Base-by-base conservation (phyloP, 345 rosid species). In the Acer yangbiense region DNA sequence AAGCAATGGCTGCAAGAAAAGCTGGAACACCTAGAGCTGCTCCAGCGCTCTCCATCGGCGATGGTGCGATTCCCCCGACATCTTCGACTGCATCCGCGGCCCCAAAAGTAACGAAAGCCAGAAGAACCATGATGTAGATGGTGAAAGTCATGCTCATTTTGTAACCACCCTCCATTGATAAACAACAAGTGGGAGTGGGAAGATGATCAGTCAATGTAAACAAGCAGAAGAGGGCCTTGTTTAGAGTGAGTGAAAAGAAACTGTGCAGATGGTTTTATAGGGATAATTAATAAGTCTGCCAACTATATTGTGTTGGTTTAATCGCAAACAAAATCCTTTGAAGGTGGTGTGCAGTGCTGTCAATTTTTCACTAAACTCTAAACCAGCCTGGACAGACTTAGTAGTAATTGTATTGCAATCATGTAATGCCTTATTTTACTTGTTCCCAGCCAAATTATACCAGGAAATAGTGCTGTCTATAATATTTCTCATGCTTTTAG, bases 21-120 rank as follows among this genome's bases (percentile, higher is more conserved):
- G 76, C 81, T 5, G 85, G 78, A 78, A 75, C 69, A 7, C 73
- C 70, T 2, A 83, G 66, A 77, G 83, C 72, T 6, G 43, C 43
- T 58, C 69, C 89, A 39, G 65, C 60, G 65, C 84, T 84, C 70
- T 86, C 69, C 82, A 86, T 75, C 1, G 85, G 89, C 0, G 82
- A 61, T 1, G 87, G 89, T 1, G 87, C 81, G 0, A 68, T 54
- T 16, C 77, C 84, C 29, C 81, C 85, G 17, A 71, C 35, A 68
- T 81, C 80, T 70, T 83, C 67, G 50, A 55, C 65, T 9, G 78
- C 81, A 7, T 65, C 75, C 0, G 80, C 64, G 65, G 75, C 75
- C 52, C 62, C 65, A 0, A 73, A 77, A 70, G 72, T 44, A 2
- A 52, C 65, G 0, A 78, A 67, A 58, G 79, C 72, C 21, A 67